A percentile compares a stretch with the other conserved stretches of the same genome.
Conservation (phyloP, 2,329 filamentous ascomycete genomes). For the Alternaria longipes region DNA sequence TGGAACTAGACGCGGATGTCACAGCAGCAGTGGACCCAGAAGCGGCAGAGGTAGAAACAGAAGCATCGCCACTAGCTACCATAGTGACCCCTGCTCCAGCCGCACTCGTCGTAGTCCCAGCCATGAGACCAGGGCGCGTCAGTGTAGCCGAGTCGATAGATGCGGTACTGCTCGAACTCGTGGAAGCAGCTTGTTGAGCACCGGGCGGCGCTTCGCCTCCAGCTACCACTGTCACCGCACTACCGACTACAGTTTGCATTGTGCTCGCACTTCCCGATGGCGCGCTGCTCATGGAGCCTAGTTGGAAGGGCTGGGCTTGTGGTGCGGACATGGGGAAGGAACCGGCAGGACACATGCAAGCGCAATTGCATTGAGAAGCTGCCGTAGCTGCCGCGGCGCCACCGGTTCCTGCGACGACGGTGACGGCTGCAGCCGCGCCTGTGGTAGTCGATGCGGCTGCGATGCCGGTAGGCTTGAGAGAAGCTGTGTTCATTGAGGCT, state of each 20-base stretch:
- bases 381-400: slow-evolving; percentile 16
- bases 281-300: slow-evolving; percentile 29
- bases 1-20: neutral
- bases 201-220: slow-evolving; percentile 26
- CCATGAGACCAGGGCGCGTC: slow-evolving; percentile 29
- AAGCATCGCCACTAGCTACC: slow-evolving; percentile 22
- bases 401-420: slow-evolving; percentile 33
- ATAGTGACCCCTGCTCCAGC: slow-evolving; percentile 30
- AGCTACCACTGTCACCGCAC: slow-evolving; percentile 34
- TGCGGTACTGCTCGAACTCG: slow-evolving; percentile 21
- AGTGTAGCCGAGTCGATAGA: slow-evolving; percentile 35
- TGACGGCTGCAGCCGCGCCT: slow-evolving; percentile 24
- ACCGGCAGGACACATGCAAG: slow-evolving; percentile 42
- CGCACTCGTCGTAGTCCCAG: slow-evolving; percentile 25
- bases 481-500: slow-evolving; percentile 23
- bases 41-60: neutral
- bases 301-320: slow-evolving; percentile 38
- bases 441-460: slow-evolving; percentile 23
- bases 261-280: slow-evolving; percentile 25
- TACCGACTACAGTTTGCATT: slow-evolving; percentile 34
- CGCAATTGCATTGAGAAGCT: slow-evolving; percentile 38
- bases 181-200: slow-evolving; percentile 18
- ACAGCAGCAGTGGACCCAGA: neutral
- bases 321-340: slow-evolving; percentile 45
- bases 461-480: slow-evolving; percentile 15